These are phyloP conservation scores for Lodderomyces margitis DNA, from an alignment of 1,139 yeast species.

Conservation along the genomic window DNA sequence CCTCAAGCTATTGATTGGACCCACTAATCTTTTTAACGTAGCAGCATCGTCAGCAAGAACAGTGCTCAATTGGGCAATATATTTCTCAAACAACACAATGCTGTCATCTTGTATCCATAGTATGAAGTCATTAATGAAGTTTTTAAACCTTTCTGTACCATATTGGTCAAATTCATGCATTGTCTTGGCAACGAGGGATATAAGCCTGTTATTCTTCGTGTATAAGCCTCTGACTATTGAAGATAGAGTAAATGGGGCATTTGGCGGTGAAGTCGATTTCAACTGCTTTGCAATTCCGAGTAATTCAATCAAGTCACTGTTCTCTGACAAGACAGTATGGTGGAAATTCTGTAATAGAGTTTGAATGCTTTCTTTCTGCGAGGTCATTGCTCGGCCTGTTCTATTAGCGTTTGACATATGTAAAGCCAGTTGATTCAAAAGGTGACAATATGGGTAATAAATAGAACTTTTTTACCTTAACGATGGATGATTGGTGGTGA, in stretches of 20 bases:
- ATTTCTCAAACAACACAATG: constrained; percentile 34
- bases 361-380: neutral
- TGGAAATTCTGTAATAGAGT: constrained; percentile 16
- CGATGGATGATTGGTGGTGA: no score
- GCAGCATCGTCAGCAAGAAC: constrained; percentile 12
- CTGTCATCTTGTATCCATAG: constrained; percentile 39
- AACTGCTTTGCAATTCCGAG: constrained; percentile 36
- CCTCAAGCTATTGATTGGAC: constrained; percentile 34
- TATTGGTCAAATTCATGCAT: constrained; percentile 18
- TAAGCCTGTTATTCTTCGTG: constrained; percentile 38
- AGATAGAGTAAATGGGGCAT: constrained; percentile 21
- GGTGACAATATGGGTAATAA: no score
- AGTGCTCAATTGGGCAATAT: constrained; percentile 17
- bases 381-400: neutral
- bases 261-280: constrained; percentile 16
- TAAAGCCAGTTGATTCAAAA: no score
- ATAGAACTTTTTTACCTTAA: no score
- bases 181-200: constrained; percentile 22
- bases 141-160: constrained; percentile 31
- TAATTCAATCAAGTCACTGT: constrained; percentile 34
- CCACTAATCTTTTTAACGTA: constrained; percentile 21
- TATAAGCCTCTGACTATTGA: constrained; percentile 41
- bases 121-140: constrained; percentile 39
- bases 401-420: no score
- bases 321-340: constrained; percentile 27